Evolutionary conservation across 2,329 filamentous ascomycete genomes (phyloP).

Genomic region (Raffaelea arxii): DNA sequence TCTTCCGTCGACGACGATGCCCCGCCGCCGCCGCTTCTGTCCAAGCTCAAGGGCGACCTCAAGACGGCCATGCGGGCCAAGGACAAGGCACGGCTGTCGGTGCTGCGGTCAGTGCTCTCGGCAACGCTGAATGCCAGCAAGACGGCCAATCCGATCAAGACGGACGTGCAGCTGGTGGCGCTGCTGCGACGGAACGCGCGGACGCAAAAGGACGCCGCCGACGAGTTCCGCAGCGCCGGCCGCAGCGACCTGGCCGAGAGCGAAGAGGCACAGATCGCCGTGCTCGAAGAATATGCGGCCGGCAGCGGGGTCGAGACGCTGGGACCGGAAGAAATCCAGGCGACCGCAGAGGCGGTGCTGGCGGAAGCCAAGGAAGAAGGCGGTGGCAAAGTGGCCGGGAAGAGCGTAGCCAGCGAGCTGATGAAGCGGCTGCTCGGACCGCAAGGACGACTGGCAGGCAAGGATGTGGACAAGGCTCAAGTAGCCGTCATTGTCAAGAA

Average conservation of each 20-base stretch:
- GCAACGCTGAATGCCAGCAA: conserved; percentile 69
- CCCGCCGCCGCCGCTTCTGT: conserved; percentile 34
- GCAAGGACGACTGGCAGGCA: conserved; percentile 46
- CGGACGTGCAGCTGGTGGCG: conserved; percentile 58
- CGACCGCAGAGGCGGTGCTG: conserved; percentile 41
- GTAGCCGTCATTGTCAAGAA: conserved; percentile 54
- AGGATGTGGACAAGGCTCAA: conserved; percentile 52
- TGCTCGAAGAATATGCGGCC: conserved; percentile 57
- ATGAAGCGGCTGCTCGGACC: conserved; percentile 51
- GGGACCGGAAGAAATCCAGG: conserved; percentile 46
- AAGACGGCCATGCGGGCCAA: conserved; percentile 59
- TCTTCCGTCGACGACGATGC: conserved; percentile 18
- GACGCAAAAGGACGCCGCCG: conserved; percentile 45
- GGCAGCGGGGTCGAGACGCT: conserved; percentile 50
- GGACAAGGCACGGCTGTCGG: conserved; percentile 53
- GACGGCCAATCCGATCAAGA: conserved; percentile 57
- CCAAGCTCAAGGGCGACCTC: conserved; percentile 49
- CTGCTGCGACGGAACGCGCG: conserved; percentile 57
- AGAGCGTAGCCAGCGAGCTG: conserved; percentile 46
- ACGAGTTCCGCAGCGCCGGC: conserved; percentile 54
- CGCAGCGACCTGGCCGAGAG: conserved; percentile 61
- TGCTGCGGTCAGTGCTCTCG: conserved; percentile 59
- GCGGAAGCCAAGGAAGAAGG: conserved; percentile 38
- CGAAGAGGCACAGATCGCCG: conserved; percentile 54
- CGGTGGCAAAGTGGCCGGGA: conserved; percentile 28